Conservation (phyloP, 1,284 basidiomycete species). For the Flammula alnicola region DNA sequence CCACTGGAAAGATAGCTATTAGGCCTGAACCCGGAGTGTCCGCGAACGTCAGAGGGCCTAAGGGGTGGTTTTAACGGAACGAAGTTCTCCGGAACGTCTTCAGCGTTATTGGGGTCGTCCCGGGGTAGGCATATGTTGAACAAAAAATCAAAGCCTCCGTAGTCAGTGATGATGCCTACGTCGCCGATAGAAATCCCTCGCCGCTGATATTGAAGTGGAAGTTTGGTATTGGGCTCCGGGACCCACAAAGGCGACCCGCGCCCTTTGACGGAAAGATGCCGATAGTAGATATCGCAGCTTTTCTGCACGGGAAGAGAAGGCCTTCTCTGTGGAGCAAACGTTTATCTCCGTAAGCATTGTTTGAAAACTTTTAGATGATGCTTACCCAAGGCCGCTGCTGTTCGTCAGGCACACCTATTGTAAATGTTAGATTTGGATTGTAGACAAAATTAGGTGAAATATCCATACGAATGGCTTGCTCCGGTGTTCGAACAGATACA, state of each 20-base stretch:
- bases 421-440: no score
- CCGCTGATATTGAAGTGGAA: slow-evolving; percentile 15
- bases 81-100: slow-evolving; percentile 16
- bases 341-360: no score
- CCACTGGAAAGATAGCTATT: slow-evolving; percentile 15
- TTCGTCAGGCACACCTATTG: no score
- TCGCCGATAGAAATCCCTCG: slow-evolving; percentile 31
- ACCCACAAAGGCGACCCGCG: slow-evolving; percentile 17
- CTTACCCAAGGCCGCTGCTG: no score
- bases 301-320: no score
- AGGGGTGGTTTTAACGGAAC: slow-evolving; percentile 6
- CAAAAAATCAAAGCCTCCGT: slow-evolving; percentile 31
- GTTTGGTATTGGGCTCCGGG: slow-evolving; percentile 10
- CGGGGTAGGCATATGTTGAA: slow-evolving; percentile 31
- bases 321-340: no score
- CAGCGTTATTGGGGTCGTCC: slow-evolving; percentile 21
- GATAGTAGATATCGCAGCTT: no score
- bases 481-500: no score
- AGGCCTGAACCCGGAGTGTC: slow-evolving; percentile 2
- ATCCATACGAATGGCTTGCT: no score
- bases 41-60: neutral
- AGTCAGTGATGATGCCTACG: slow-evolving; percentile 28
- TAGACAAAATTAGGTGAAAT: no score
- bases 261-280: slow-evolving; percentile 8
- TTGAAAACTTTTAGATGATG: no score